Percentiles rank a stretch among this genome's conserved stretches.
Conservation (phyloP, 2,329 filamentous ascomycete species). For the Aspergillus novoparasiticus region DNA sequence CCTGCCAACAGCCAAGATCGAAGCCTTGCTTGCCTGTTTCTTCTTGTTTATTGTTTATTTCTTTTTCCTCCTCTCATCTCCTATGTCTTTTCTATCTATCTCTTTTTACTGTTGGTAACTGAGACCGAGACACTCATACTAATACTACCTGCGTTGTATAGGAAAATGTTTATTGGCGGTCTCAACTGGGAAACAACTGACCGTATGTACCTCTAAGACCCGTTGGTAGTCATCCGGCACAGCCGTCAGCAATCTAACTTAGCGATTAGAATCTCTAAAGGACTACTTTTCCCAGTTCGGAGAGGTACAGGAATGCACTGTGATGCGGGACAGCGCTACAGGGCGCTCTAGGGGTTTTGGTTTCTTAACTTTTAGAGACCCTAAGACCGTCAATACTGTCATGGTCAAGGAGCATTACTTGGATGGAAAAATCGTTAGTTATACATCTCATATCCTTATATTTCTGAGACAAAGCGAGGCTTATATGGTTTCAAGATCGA, state of each 20-base stretch:
- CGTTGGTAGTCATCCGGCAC: constrained; percentile 1
- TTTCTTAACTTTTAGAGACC: constrained; percentile 96
- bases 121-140: neutral
- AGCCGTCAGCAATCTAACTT: constrained; percentile 28
- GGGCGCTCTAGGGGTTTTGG: constrained; percentile 94
- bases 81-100: neutral
- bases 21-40: neutral
- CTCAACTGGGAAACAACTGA: constrained; percentile 99
- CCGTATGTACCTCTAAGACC: constrained; percentile 62
- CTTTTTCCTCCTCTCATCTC: neutral
- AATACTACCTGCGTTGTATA: constrained; percentile 45
- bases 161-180: constrained; percentile 99
- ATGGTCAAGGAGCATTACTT: constrained; percentile 99
- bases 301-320: constrained; percentile 95
- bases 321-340: constrained; percentile 96
- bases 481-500: constrained; percentile 70
- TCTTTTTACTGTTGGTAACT: neutral
- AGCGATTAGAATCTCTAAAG: constrained; percentile 77
- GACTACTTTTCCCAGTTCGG: constrained; percentile 98
- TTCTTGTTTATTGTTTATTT: neutral
- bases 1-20: neutral
- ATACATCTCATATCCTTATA: constrained; percentile 10
- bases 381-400: constrained; percentile 96
- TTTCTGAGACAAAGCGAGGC: constrained; percentile 11
- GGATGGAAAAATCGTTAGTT: constrained; percentile 92